Conservation (phyloP, 768 basidiomycete species). For the Goffeauzyma gilvescens region DNA sequence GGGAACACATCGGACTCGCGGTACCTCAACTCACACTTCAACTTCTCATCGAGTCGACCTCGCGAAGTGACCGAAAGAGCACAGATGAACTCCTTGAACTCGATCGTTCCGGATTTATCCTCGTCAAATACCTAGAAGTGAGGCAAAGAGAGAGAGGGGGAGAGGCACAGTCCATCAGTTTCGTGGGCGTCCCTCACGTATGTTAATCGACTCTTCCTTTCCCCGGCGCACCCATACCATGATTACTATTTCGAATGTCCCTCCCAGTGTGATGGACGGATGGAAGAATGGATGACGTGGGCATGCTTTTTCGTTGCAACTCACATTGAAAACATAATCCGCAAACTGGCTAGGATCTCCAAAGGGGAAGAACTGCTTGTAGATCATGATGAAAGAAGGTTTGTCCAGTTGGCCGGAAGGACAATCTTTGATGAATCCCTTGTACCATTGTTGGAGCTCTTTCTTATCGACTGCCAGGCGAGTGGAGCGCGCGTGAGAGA, state of each 20-base stretch:
- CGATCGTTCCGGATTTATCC: slow-evolving; percentile 48
- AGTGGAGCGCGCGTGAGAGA: no score
- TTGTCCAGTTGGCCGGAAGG: slow-evolving; percentile 93
- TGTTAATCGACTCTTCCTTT: no score
- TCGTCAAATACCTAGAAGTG: slow-evolving; percentile 34
- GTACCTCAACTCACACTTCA: slow-evolving; percentile 53
- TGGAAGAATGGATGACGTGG: no score
- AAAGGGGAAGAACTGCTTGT: slow-evolving; percentile 99
- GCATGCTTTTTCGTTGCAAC: neutral
- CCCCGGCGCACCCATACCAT: no score
- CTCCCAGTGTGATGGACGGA: no score
- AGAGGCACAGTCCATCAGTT: no score
- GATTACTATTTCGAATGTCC: no score
- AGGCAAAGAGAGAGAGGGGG: no score
- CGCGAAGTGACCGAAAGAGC: slow-evolving; percentile 87
- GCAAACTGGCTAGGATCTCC: slow-evolving; percentile 94
- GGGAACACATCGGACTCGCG: neutral
- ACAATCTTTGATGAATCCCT: slow-evolving; percentile 97
- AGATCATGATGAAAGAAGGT: slow-evolving; percentile 79
- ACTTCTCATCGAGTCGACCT: slow-evolving; percentile 86
- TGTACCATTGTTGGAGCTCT: slow-evolving; percentile 47
- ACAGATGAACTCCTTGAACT: slow-evolving; percentile 92
- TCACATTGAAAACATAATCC: slow-evolving; percentile 92
- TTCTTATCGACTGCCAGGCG: slow-evolving; percentile 27
- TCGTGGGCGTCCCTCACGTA: no score